Conservation (phyloP, 768 basidiomycete genomes). For the Artomyces pyxidatus region DNA sequence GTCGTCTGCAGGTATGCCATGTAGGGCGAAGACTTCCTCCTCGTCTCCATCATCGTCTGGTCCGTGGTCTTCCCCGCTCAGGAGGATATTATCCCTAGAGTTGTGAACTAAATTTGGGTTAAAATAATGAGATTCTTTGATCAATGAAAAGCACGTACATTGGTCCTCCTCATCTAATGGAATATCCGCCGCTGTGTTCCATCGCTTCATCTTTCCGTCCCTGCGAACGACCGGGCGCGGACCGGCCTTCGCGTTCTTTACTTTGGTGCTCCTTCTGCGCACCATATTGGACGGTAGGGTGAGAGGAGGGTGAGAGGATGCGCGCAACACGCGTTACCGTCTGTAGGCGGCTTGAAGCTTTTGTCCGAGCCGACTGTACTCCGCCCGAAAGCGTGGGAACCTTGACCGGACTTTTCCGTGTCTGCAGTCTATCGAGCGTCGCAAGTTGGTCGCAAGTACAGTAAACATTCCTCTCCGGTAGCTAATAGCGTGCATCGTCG, state of each 20-base stretch:
- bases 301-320: no score
- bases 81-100: slow-evolving; percentile 66
- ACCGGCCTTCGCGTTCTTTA: slow-evolving; percentile 19
- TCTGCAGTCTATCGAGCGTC: no score
- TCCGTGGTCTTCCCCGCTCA: slow-evolving; percentile 49
- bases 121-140: background rate
- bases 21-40: slow-evolving; percentile 76
- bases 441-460: no score
- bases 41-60: slow-evolving; percentile 53
- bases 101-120: slow-evolving; percentile 47
- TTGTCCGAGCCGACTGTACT: no score
- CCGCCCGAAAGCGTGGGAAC: no score
- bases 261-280: slow-evolving; percentile 6
- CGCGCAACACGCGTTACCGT: no score
- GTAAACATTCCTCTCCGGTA: no score
- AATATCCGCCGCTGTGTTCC: slow-evolving; percentile 62
- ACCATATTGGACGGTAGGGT: slow-evolving; percentile 8
- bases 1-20: slow-evolving; percentile 41
- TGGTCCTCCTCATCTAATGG: slow-evolving; percentile 74
- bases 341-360: no score
- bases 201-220: slow-evolving; percentile 50
- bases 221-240: slow-evolving; percentile 42
- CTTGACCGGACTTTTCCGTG: no score
- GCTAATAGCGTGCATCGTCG: no score
- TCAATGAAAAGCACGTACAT: slow-evolving; percentile 39